These are phyloP conservation scores for Stemphylium lycopersici DNA, from an alignment of 2,329 filamentous ascomycete genomes.

Conservation along the genomic window DNA sequence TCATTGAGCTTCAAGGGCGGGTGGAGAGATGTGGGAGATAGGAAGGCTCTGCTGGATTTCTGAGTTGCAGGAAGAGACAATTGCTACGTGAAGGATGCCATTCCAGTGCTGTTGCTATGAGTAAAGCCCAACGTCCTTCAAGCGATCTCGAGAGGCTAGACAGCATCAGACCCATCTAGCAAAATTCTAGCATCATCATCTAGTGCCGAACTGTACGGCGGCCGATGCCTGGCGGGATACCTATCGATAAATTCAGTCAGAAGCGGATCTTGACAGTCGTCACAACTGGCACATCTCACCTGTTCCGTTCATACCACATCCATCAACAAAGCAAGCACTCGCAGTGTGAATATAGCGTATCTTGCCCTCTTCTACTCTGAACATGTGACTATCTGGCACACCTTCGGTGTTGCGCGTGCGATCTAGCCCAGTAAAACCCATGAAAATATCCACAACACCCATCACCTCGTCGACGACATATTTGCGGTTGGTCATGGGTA, in stretches of 20 bases:
- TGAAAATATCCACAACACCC: conserved; percentile 32
- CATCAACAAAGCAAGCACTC: conserved; percentile 29
- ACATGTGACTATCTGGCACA: conserved; percentile 35
- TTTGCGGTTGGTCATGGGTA: conserved; percentile 26
- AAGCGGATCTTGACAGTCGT: too few species aligned
- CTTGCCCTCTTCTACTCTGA: conserved; percentile 29
- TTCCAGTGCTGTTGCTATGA: too few species aligned
- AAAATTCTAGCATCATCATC: too few species aligned
- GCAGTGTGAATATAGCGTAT: conserved; percentile 35
- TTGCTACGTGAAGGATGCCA: too few species aligned
- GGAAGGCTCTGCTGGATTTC: too few species aligned
- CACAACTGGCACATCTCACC: not conserved
- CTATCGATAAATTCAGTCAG: not conserved
- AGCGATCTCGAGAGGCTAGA: too few species aligned
- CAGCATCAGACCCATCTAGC: too few species aligned
- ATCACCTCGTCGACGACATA: conserved; percentile 36
- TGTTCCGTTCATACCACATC: conserved; percentile 30
- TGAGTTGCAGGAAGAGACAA: too few species aligned
- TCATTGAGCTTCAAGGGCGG: too few species aligned
- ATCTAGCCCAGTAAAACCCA: conserved; percentile 34
- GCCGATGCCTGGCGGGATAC: not conserved
- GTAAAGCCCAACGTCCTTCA: too few species aligned
- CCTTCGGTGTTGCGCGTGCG: conserved; percentile 25
- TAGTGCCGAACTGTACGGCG: not conserved
- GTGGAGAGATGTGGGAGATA: too few species aligned